These are phyloP conservation scores for Erythrophleum fordii DNA, from an alignment of 306 rosid genomes.

Conservation along the genomic window DNA sequence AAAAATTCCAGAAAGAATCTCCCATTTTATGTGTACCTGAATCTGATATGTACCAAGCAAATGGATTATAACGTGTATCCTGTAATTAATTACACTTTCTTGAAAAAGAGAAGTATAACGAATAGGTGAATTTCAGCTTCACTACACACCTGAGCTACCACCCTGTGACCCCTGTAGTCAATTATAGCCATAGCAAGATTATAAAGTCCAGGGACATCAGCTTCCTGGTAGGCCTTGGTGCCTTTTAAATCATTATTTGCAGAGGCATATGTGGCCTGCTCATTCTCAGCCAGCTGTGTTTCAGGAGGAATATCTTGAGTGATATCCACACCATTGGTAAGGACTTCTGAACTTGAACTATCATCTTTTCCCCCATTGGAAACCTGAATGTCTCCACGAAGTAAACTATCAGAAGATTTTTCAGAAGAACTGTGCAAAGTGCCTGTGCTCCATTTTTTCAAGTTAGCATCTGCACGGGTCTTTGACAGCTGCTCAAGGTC, in stretches of 20 bases:
- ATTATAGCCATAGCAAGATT: slow-evolving; percentile 97
- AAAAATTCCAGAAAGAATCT: neutral
- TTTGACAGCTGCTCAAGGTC: slow-evolving; percentile 90
- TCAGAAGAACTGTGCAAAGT: slow-evolving; percentile 54
- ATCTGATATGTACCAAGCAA: neutral
- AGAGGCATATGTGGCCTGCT: slow-evolving; percentile 99
- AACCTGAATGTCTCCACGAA: slow-evolving; percentile 51
- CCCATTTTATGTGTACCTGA: neutral
- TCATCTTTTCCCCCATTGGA: slow-evolving; percentile 62
- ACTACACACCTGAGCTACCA: slow-evolving; percentile 94
- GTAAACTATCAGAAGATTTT: slow-evolving; percentile 46
- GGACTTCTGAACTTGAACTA: slow-evolving; percentile 50
- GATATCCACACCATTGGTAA: slow-evolving; percentile 50
- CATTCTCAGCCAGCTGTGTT: slow-evolving; percentile 81
- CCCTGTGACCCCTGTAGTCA: slow-evolving; percentile 98
- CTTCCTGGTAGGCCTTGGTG: slow-evolving; percentile 98
- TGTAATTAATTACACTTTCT: slow-evolving; percentile 3
- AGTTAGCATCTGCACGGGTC: slow-evolving; percentile 58
- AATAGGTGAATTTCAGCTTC: slow-evolving; percentile 12
- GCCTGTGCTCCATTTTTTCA: slow-evolving; percentile 44
- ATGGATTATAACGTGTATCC: slow-evolving; percentile 11
- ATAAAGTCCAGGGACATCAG: slow-evolving; percentile 92
- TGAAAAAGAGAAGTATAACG: neutral
- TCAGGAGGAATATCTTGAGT: slow-evolving; percentile 59
- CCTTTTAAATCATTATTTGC: slow-evolving; percentile 99